Conservation (phyloP, 768 basidiomycete genomes). For the Tricholoma furcatifolium region DNA sequence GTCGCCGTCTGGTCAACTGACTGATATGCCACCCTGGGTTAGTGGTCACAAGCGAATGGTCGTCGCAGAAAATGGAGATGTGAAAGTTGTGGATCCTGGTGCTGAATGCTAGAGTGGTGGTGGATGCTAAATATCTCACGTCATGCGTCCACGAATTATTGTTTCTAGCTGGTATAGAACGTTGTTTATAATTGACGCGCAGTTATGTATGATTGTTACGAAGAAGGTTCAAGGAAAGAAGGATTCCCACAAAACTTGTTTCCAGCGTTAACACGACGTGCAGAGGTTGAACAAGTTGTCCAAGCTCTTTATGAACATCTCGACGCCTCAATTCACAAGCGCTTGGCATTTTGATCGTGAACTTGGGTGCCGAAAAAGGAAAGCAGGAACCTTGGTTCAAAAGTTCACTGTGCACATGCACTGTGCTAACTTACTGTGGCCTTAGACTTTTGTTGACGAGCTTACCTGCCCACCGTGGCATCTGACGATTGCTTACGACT, state of each 20-base stretch:
- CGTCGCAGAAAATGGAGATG: constrained; percentile 7
- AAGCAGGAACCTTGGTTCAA: constrained; percentile 13
- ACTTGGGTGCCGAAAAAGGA: constrained; percentile 12
- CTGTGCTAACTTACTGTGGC: constrained; percentile 8
- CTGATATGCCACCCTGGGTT: constrained; percentile 9
- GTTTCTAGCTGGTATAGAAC: too few relatives aligned
- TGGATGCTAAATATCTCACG: too few relatives aligned
- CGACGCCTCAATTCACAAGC: not conserved
- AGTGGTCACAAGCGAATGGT: constrained; percentile 7
- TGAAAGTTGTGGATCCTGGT: not conserved
- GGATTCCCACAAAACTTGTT: too few relatives aligned
- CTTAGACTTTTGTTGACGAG: constrained; percentile 1
- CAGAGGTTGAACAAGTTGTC: too few relatives aligned
- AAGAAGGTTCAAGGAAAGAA: too few relatives aligned
- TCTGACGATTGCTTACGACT: constrained; percentile 17
- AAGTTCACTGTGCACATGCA: constrained; percentile 3
- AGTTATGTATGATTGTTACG: too few relatives aligned
- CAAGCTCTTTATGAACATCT: too few relatives aligned
- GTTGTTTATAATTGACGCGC: too few relatives aligned
- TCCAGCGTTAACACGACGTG: too few relatives aligned
- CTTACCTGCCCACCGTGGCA: constrained; percentile 20
- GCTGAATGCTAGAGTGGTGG: too few relatives aligned
- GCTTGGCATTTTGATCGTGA: not conserved
- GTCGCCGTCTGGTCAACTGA: constrained; percentile 1
- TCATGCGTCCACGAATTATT: too few relatives aligned